Conservation (phyloP, 768 basidiomycete genomes). For the Serendipita sp. region DNA sequence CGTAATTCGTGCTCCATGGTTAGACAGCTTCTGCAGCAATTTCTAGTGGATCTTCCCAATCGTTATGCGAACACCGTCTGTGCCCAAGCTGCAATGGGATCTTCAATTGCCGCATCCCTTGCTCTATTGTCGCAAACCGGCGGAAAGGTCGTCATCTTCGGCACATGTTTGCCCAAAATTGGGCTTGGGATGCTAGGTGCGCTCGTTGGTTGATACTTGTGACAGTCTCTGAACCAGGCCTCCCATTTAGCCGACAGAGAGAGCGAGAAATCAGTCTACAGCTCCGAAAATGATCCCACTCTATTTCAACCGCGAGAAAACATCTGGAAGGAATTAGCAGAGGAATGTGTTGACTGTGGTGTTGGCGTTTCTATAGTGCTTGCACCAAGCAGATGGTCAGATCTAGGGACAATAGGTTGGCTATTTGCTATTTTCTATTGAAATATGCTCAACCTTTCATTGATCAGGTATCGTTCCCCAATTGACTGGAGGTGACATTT, state of each 20-base stretch:
- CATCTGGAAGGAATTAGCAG: constrained; percentile 67
- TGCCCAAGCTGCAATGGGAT: constrained; percentile 54
- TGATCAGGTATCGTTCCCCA: constrained; percentile 43
- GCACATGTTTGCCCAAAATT: constrained; percentile 47
- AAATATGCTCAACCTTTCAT: constrained; percentile 5
- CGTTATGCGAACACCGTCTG: constrained; percentile 35
- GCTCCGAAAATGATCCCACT: constrained; percentile 71
- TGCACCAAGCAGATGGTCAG: constrained; percentile 61
- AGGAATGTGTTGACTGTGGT: constrained; percentile 78
- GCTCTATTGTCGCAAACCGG: constrained; percentile 57
- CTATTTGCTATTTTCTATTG: neutral
- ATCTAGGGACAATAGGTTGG: constrained; percentile 73
- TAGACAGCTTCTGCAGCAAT: neutral
- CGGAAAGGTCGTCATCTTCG: constrained; percentile 63
- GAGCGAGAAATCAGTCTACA: constrained; percentile 51
- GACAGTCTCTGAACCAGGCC: neutral
- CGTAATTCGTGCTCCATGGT: neutral
- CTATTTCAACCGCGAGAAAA: constrained; percentile 67
- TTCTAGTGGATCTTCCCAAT: constrained; percentile 28
- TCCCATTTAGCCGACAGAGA: constrained; percentile 23
- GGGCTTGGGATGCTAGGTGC: constrained; percentile 49
- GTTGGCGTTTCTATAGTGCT: constrained; percentile 84
- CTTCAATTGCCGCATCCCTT: constrained; percentile 54
- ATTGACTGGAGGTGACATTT: constrained; percentile 76
- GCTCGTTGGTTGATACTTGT: neutral